Evolutionary conservation across 169 alveolate species (phyloP), one percentile per base, ranked within the genome.

Genomic region (Cryptosporidium parvum): DNA sequence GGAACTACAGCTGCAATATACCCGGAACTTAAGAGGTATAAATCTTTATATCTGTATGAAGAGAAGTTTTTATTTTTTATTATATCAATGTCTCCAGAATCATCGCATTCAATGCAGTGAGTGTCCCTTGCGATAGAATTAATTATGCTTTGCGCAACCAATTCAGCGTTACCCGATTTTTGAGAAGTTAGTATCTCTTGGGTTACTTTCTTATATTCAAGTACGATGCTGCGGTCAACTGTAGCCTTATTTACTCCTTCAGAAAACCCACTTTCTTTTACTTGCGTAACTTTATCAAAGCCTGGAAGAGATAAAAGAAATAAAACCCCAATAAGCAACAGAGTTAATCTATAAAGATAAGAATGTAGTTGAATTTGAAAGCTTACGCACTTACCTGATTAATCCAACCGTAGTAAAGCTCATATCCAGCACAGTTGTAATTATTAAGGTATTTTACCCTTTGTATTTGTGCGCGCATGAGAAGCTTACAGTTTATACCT

Each of bases 1-100:
- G 89, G 89, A 62, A 80, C 44, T 18, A 80, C 18, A n/a, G 89
- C 89, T 10, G 26, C 26, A 26, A 80, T 42, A 44, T 80, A 80
- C n/a, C 62, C 89, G 12, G 62, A 26, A 3, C 26, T 33, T 31
- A 33, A 26, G 45, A 9, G 16, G 5, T 59, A 21, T n/a, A 16
- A 42, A 23, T 42, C 37, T 12, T 18, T 31, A 37, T 31, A 12
- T 61, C 16, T 45, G n/a, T 10, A 3, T 37, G 29, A 18, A 3
- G 23, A 23, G 14, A 4, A 1, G 67, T 9, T 37, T 8, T 65
- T 4, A 14, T 37, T 51, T 31, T 23, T 37, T 31, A 80, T 80
- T 5, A 65, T 80, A 33, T 80, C 75, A 39, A 62, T 65, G 1
- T 80, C 89, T 37, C 56, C 70, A 18, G 65, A 44, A 42, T 62